A percentile compares a stretch with the other conserved stretches of the same genome.
These are phyloP conservation scores for Pleurozium schreberi DNA, from an alignment of 225 moss, liverwort and hornwort species.

Conservation along the genomic window DNA sequence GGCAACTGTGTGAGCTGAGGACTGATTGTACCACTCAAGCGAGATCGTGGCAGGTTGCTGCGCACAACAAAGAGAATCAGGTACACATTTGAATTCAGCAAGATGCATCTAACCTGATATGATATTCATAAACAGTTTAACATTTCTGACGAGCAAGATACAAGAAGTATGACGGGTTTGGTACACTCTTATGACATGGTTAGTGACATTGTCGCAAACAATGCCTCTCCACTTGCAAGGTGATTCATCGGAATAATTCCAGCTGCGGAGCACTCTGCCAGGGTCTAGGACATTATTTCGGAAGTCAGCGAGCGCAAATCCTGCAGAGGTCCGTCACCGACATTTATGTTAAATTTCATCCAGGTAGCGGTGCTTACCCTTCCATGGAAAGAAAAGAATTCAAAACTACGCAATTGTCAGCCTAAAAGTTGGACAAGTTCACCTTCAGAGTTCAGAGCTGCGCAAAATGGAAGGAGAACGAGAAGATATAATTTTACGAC, in stretches of 20 bases:
- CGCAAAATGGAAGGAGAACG: not conserved
- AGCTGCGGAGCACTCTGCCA: conserved; percentile 10
- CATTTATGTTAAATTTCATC: not conserved
- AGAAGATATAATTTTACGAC: not conserved
- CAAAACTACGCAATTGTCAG: not conserved
- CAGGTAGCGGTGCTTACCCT: not conserved
- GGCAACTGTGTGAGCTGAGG: conserved; percentile 5
- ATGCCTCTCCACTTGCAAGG: conserved; percentile 42
- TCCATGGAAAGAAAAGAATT: not conserved
- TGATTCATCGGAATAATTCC: conserved; percentile 23
- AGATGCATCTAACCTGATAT: not conserved
- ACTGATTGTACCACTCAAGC: conserved; percentile 25
- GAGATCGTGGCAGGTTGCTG: conserved; percentile 28
- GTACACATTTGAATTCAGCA: not conserved
- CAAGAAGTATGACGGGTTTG: not conserved
- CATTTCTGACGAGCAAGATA: not conserved
- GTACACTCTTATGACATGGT: conserved; percentile 23
- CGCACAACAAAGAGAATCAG: not conserved
- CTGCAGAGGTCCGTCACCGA: conserved; percentile 2
- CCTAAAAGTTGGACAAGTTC: not conserved
- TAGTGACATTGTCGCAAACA: conserved; percentile 24
- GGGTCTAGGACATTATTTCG: conserved; percentile 13
- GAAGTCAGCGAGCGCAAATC: conserved; percentile 25
- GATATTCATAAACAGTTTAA: not conserved
- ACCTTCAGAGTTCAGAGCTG: conserved; percentile 32